Percentiles rank a stretch among this genome's conserved stretches.
Evolutionary conservation across 1,284 basidiomycete species (phyloP).

Genomic region (Melampsora abietis-canadensis): DNA sequence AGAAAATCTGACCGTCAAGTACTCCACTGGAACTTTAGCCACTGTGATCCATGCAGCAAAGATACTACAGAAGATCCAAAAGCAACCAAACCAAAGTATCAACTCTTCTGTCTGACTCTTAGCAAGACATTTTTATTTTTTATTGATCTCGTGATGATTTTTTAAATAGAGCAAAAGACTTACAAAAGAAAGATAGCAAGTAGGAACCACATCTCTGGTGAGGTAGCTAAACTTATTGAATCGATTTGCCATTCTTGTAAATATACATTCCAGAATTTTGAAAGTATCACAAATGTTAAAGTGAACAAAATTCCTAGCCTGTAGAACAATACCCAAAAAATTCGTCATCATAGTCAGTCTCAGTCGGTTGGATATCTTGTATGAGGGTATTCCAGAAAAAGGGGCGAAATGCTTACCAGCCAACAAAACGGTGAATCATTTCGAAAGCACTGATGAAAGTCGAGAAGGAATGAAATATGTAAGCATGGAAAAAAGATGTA

Average conservation of each 20-base stretch:
- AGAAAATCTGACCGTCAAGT: constrained; percentile 12
- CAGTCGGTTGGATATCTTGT: background rate
- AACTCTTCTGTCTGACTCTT: no score
- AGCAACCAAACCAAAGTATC: background rate
- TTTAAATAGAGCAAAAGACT: constrained; percentile 2
- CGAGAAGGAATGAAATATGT: background rate
- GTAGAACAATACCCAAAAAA: background rate
- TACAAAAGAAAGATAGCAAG: constrained; percentile 17
- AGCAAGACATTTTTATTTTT: background rate
- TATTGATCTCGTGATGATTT: background rate
- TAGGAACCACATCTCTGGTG: constrained; percentile 28
- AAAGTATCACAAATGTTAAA: constrained; percentile 9
- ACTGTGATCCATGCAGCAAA: constrained; percentile 23
- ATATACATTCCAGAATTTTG: constrained; percentile 13
- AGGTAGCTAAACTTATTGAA: background rate
- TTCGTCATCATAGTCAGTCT: background rate
- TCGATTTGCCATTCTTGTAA: constrained; percentile 17
- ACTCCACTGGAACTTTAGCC: constrained; percentile 23
- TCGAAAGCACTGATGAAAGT: constrained; percentile 28
- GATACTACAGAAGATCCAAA: constrained; percentile 10
- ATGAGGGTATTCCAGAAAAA: background rate
- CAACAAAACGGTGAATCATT: constrained; percentile 39
- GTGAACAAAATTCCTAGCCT: constrained; percentile 37
- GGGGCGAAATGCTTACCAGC: constrained; percentile 17
- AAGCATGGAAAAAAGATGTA: background rate